Evolutionary conservation across 2,329 filamentous ascomycete species (phyloP).

Genomic region (Emmonsia crescens): DNA sequence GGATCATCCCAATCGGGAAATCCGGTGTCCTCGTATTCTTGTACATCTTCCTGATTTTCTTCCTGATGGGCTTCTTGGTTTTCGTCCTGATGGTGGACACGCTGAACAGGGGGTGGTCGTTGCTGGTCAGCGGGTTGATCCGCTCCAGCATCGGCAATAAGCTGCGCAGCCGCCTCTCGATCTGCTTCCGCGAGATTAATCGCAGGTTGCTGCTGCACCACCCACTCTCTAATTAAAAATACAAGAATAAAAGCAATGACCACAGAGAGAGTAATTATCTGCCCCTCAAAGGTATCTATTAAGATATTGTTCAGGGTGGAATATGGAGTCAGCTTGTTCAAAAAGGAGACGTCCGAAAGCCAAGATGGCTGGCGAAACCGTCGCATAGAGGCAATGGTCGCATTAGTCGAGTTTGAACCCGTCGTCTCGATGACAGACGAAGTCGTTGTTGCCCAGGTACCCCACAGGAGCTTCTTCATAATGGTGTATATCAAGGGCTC

Average conservation of each 20-base stretch:
- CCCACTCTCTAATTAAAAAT: conserved; percentile 93
- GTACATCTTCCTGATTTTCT: neutral
- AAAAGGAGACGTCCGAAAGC: conserved; percentile 49
- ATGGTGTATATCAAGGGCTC: conserved; percentile 39
- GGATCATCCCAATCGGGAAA: neutral
- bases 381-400: conserved; percentile 15
- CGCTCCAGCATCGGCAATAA: conserved; percentile 29
- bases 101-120: neutral
- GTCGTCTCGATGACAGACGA: conserved; percentile 21
- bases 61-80: neutral
- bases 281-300: conserved; percentile 78
- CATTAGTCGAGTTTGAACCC: conserved; percentile 17
- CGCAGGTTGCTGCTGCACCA: conserved; percentile 92
- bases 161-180: conserved; percentile 41
- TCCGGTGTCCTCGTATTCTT: neutral
- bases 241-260: conserved; percentile 94
- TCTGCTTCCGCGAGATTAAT: conserved; percentile 61
- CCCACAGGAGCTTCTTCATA: conserved; percentile 34
- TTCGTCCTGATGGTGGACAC: neutral
- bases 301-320: conserved; percentile 64
- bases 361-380: conserved; percentile 36
- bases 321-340: conserved; percentile 52
- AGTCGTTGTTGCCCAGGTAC: conserved; percentile 20
- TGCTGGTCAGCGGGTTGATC: conserved; percentile 9
- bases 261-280: conserved; percentile 83